Conservation (phyloP, 2,329 filamentous ascomycete species). For the Ophiostoma perfectum region DNA sequence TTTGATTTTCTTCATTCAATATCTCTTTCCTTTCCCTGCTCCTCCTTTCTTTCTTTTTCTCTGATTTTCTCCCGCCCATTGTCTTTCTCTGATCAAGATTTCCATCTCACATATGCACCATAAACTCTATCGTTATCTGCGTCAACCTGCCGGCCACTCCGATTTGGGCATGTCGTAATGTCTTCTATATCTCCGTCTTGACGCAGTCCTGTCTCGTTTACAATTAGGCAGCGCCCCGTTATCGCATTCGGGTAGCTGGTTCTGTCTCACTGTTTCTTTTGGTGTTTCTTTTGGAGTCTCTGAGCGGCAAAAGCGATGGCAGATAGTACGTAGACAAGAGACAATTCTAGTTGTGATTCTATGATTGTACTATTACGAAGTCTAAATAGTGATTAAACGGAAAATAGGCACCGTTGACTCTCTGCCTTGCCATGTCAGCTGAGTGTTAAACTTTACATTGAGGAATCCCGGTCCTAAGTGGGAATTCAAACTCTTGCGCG, state of each 20-base stretch:
- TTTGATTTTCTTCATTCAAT: slow-evolving; percentile 1
- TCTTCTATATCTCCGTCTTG: not conserved
- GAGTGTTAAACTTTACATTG: too few relatives aligned
- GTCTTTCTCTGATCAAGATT: not conserved
- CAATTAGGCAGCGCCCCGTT: too few relatives aligned
- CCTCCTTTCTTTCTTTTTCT: not conserved
- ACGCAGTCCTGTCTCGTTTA: not conserved
- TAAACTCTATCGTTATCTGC: not conserved
- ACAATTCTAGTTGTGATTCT: too few relatives aligned
- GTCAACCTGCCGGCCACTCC: not conserved
- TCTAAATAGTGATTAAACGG: too few relatives aligned
- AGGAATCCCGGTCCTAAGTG: not conserved
- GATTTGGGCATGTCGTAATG: not conserved
- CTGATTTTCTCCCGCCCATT: not conserved
- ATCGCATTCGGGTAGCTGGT: too few relatives aligned
- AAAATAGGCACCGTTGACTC: not conserved
- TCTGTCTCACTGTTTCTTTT: not conserved
- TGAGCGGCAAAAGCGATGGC: too few relatives aligned
- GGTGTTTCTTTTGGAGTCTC: not conserved
- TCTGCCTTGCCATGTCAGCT: too few relatives aligned
- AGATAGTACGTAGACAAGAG: too few relatives aligned
- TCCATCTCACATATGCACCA: not conserved
- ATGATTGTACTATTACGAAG: too few relatives aligned
- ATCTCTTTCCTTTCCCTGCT: not conserved
- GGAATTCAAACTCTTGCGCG: not conserved